These are phyloP conservation scores for Cercospora sesami DNA, from an alignment of 2,329 filamentous ascomycete genomes.

Conservation along the genomic window DNA sequence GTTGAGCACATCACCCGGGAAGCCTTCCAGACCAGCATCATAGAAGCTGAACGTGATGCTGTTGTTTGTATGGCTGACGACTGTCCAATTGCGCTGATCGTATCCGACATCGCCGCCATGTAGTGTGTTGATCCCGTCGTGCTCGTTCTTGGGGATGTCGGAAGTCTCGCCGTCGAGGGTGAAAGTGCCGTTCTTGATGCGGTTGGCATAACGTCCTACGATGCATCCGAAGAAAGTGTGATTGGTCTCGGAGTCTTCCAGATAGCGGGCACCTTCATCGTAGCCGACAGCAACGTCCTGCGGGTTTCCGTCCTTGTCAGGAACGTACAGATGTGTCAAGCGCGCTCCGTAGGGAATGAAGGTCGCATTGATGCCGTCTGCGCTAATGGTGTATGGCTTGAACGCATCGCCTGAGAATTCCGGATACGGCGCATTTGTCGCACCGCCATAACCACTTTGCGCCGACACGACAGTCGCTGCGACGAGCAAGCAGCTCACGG, in stretches of 20 bases:
- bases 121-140: slow-evolving; percentile 53
- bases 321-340: slow-evolving; percentile 34
- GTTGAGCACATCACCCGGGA: slow-evolving; percentile 73
- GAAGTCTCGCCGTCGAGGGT: slow-evolving; percentile 50
- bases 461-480: slow-evolving; percentile 27
- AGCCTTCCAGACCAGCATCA: slow-evolving; percentile 71
- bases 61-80: slow-evolving; percentile 64
- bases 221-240: slow-evolving; percentile 64
- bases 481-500: slow-evolving; percentile 17
- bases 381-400: slow-evolving; percentile 31
- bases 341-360: slow-evolving; percentile 38
- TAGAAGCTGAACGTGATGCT: slow-evolving; percentile 75
- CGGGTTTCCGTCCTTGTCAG: slow-evolving; percentile 39
- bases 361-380: slow-evolving; percentile 35
- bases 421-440: slow-evolving; percentile 23
- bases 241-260: slow-evolving; percentile 48
- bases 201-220: slow-evolving; percentile 57
- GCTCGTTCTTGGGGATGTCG: slow-evolving; percentile 54
- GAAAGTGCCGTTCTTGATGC: slow-evolving; percentile 59
- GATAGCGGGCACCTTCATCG: slow-evolving; percentile 45
- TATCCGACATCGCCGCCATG: slow-evolving; percentile 53
- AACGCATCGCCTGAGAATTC: slow-evolving; percentile 36
- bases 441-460: slow-evolving; percentile 21
- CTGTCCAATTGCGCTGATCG: slow-evolving; percentile 73
- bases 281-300: slow-evolving; percentile 56